Conservation (phyloP, 2,329 filamentous ascomycete genomes). For the Aureobasidium pullulans region DNA sequence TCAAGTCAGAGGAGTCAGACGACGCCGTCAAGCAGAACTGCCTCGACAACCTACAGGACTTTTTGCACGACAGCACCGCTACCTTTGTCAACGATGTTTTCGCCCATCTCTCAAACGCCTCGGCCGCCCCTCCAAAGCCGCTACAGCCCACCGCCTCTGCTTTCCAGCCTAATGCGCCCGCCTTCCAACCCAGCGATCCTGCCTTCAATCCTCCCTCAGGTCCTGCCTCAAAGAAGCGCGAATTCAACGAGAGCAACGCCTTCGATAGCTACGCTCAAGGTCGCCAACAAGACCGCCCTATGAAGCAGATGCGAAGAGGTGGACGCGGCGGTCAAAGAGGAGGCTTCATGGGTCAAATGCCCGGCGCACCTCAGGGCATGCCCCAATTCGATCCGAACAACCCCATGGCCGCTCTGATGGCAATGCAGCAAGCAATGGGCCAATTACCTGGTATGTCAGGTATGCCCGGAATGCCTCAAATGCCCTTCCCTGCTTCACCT, state of each 20-base stretch:
- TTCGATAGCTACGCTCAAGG: slow-evolving; percentile 28
- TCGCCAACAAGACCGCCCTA: slow-evolving; percentile 36
- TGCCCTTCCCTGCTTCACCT: slow-evolving; percentile 26
- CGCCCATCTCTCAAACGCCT: slow-evolving; percentile 51
- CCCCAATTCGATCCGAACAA: slow-evolving; percentile 51
- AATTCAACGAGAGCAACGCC: slow-evolving; percentile 44
- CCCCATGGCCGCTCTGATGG: slow-evolving; percentile 54
- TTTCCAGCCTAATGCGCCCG: slow-evolving; percentile 6
- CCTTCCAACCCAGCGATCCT: slow-evolving; percentile 4
- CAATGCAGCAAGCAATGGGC: slow-evolving; percentile 48
- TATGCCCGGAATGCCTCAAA: slow-evolving; percentile 37
- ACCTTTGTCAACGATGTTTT: slow-evolving; percentile 69
- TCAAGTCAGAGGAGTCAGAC: slow-evolving; percentile 61
- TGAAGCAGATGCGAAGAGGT: slow-evolving; percentile 56
- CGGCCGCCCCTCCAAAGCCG: slow-evolving; percentile 18
- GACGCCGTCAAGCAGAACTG: slow-evolving; percentile 60
- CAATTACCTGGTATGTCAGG: slow-evolving; percentile 30
- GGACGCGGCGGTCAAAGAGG: slow-evolving; percentile 32
- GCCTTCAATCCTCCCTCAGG: slow-evolving; percentile 22
- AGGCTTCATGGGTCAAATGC: slow-evolving; percentile 18
- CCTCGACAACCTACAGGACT: slow-evolving; percentile 66
- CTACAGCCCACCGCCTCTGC: slow-evolving; percentile 6
- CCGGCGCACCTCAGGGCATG: slow-evolving; percentile 39
- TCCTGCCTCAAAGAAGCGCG: slow-evolving; percentile 45
- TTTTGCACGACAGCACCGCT: slow-evolving; percentile 53